Conservation (phyloP, 2,329 filamentous ascomycete species). For the Penicillium sclerotiorum region DNA sequence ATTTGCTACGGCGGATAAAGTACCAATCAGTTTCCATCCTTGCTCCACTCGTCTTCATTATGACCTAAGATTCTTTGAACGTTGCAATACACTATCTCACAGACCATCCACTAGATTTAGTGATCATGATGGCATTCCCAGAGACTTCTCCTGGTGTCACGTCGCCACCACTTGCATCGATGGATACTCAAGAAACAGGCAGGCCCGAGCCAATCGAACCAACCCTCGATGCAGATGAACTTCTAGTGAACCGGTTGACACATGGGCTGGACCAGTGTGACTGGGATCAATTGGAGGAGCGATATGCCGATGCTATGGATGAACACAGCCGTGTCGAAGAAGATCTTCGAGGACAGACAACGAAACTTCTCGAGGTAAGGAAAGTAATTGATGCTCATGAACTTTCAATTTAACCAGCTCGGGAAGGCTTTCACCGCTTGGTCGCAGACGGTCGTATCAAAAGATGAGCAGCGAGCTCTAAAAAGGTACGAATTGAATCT, state of each 20-base stretch:
- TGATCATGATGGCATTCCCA: neutral
- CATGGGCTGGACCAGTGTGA: conserved; percentile 63
- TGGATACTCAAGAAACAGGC: conserved; percentile 11
- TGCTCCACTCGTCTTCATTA: too few species aligned
- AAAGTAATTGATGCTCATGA: neutral
- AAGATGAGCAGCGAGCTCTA: conserved; percentile 75
- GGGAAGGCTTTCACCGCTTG: conserved; percentile 75
- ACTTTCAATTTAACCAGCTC: neutral
- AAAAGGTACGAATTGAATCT: conserved; percentile 63
- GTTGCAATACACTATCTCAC: too few species aligned
- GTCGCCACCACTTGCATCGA: neutral
- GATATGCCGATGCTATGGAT: conserved; percentile 68
- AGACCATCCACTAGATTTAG: too few species aligned
- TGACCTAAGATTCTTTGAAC: too few species aligned
- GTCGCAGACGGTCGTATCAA: conserved; percentile 70
- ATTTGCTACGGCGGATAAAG: too few species aligned
- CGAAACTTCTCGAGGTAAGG: conserved; percentile 64
- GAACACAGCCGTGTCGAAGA: conserved; percentile 66
- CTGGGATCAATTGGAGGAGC: conserved; percentile 74
- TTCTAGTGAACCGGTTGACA: conserved; percentile 41
- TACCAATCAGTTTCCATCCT: too few species aligned
- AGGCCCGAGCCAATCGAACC: conserved; percentile 12
- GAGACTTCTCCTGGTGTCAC: neutral
- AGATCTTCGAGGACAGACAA: conserved; percentile 67
- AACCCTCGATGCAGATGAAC: conserved; percentile 9